Evolutionary conservation across 176 grass and related monocot genomes (phyloP), one percentile per base, ranked within the genome.

Genomic region (Ensete ventricosum): DNA sequence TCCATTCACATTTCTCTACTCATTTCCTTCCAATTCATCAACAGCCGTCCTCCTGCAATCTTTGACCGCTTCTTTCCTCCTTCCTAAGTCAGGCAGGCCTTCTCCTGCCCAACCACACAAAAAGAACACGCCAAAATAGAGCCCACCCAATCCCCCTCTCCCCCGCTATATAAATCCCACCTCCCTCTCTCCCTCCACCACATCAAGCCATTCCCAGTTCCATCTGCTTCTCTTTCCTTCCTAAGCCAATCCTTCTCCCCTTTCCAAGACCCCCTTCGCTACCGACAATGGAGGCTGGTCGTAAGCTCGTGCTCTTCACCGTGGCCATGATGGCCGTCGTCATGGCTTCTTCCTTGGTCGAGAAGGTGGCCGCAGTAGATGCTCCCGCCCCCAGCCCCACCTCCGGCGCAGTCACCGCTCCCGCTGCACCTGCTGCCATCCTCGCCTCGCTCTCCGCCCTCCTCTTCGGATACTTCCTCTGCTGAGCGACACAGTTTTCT

Each of bases 401-500:
- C 66, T 79, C 81, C 26, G 75, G 73, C n/a, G 84, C 84, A 17
- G 62, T 72, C 25, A 71, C 21, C 23, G 78, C 11, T 53, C 19
- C 10, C 51, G 51, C 77, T 14, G 29, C 62, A 1, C 70, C 82
- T 27, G 75, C 69, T 27, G 72, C 82, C 68, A 76, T 73, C 1
- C 34, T 68, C 26, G 24, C 71, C 43, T 82, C 76, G 0, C 7
- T 77, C 25, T 63, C 77, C 52, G 74, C 69, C 1, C 27, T 76
- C 2, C 81, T 81, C 23, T 58, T 89, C 69, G 78, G 81, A 14
- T 81, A 80, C 73, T 62, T 85, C 69, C 82, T 83, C 73, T 83
- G 80, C 65, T 68, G 23, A 68, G 65, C 65, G 4, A 60, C 57
- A 7, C 4, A 54, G 9, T 54, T 54, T 11, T 54, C 13, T 54